Base-by-base conservation (phyloP, 306 rosid species). In the Geum urbanum region DNA sequence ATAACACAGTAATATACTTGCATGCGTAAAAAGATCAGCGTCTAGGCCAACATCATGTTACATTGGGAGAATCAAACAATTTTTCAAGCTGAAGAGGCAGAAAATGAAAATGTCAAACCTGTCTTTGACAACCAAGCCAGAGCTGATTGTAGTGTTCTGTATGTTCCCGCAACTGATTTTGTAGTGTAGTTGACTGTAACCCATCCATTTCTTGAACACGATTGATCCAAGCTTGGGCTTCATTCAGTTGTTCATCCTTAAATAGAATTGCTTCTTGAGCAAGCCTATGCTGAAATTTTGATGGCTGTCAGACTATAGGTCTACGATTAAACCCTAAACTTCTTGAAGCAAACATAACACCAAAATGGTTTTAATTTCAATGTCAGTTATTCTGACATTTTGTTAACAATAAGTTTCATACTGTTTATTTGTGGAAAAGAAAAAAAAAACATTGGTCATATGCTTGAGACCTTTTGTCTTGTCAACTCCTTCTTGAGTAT, bases 171-270 rank as follows among this genome's bases (percentile, higher is more conserved):
- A 95, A 70, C 77, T 95, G 97, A 68, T 95, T 96, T 80, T 95
- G 99, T 67, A 90, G 68, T 44, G 98, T 85, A 52, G 87, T 81
- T 78, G 98, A 90, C 72, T 91, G 97, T 78, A 95, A 80, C 57
- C 77, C 97, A 80, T 91, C 99, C 89, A 89, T 81, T 85, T 95
- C 99, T 39, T 92, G 96, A 53, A 91, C 95, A 54, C 95, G 97
- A 52, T 83, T 58, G 79, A 95, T 86, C 99, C 99, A 95, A 27
- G 96, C 84, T 78, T 95, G 96, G 78, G 97, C 97, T 67, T 95
- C 99, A 73, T 91, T 89, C 78, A 95, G 67, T 66, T 82, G 97
- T 64, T 91, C 97, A 79, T 95, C 99, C 85, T 89, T 95, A 74
- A 77, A 91, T 71, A 91, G 81, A 72, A 91, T 78, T 69, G 87